A percentile compares a stretch with the other conserved stretches of the same genome.
These are phyloP conservation scores for Salvia sclarea DNA, from an alignment of 305 asterid genomes.

Conservation along the genomic window DNA sequence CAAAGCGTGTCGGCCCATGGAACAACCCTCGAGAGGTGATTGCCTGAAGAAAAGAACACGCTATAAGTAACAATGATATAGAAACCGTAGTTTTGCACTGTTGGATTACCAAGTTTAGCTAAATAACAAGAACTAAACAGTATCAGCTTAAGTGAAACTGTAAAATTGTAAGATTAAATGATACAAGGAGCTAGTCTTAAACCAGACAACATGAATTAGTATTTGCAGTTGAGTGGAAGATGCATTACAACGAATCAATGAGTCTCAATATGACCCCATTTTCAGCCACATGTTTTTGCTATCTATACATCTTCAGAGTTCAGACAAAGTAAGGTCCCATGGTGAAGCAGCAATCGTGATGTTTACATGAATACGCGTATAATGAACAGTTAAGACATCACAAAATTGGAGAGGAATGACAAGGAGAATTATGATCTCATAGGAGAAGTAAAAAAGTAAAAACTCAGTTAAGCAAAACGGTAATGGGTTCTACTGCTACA, in stretches of 20 bases:
- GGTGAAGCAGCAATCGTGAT: background rate
- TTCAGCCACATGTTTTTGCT: background rate
- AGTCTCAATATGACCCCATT: background rate
- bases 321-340: background rate
- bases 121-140: background rate
- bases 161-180: background rate
- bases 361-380: background rate
- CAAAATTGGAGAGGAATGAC: background rate
- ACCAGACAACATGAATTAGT: background rate
- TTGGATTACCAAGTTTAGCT: background rate
- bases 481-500: background rate
- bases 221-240: background rate
- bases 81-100: background rate
- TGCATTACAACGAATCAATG: background rate
- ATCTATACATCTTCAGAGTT: background rate
- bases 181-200: background rate
- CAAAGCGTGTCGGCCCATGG: constrained; percentile 27
- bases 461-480: background rate
- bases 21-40: constrained; percentile 33
- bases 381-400: background rate
- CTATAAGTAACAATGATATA: background rate
- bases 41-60: constrained; percentile 43
- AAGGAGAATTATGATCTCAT: background rate
- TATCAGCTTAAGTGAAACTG: background rate
- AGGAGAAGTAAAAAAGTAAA: too few relatives aligned